Percentiles rank a stretch among this genome's conserved stretches.
phyloP scores from a whole-genome alignment of 2,329 filamentous ascomycete species.

The Aspergillus piperis region DNA sequence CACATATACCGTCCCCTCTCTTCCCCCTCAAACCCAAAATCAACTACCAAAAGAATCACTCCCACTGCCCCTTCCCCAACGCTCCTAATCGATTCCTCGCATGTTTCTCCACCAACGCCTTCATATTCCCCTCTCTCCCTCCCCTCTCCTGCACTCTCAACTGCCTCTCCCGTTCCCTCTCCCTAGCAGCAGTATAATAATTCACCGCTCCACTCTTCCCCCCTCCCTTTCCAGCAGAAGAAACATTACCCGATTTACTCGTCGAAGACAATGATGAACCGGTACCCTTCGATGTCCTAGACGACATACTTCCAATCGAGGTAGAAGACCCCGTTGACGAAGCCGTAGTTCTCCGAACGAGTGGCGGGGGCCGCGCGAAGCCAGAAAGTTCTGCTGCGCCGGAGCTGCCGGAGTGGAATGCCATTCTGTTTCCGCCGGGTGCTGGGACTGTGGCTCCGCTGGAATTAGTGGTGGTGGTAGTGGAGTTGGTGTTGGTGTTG shows the following conservation, averaged over 20 bases:
- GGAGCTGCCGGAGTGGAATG: constrained; percentile 35
- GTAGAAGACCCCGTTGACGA: constrained; percentile 29
- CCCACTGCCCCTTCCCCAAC: constrained; percentile 43
- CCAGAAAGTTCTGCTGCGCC: constrained; percentile 23
- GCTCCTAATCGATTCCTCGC: constrained; percentile 41
- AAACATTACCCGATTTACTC: background rate
- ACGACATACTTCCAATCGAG: constrained; percentile 17
- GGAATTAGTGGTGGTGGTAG: constrained; percentile 24
- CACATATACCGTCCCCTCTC: too few relatives aligned
- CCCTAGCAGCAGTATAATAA: constrained; percentile 57
- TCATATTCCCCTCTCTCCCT: constrained; percentile 40
- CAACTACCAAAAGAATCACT: background rate
- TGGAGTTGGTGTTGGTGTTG: constrained; percentile 24
- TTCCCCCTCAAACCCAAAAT: too few relatives aligned
- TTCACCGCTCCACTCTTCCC: constrained; percentile 62
- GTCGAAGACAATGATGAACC: background rate
- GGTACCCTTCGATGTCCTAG: constrained; percentile 54
- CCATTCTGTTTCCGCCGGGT: constrained; percentile 23
- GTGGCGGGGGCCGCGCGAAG: constrained; percentile 33
- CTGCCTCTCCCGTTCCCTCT: constrained; percentile 59
- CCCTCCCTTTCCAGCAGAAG: background rate
- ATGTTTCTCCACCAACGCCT: constrained; percentile 43
- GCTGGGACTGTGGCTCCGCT: background rate
- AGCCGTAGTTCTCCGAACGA: constrained; percentile 34
- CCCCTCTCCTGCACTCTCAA: constrained; percentile 53